A percentile compares a stretch with the other conserved stretches of the same genome.
These are phyloP conservation scores for Coniferiporia weirii DNA, from an alignment of 1,284 basidiomycete species.

Conservation along the genomic window DNA sequence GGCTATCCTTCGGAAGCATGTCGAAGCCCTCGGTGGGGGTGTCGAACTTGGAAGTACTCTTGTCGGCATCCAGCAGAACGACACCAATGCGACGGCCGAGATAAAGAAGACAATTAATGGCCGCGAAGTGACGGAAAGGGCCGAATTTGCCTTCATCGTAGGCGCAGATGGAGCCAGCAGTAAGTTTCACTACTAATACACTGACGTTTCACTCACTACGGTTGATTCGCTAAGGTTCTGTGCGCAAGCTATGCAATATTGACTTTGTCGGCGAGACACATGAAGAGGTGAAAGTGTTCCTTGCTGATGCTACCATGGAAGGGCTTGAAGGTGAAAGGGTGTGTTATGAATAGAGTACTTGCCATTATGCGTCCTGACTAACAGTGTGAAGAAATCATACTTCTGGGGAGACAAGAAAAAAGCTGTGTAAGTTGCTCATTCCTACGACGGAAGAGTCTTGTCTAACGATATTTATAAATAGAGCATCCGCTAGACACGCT, in stretches of 20 bases:
- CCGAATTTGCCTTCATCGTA: conserved; percentile 22
- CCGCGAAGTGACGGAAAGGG: background rate
- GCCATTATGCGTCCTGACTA: too few relatives aligned
- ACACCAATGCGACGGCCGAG: conserved; percentile 4
- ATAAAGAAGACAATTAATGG: background rate
- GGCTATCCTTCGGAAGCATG: conserved; percentile 14
- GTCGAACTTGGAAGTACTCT: conserved; percentile 15
- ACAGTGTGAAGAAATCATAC: conserved; percentile 17
- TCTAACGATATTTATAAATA: background rate
- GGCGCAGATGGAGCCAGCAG: conserved; percentile 36
- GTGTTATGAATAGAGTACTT: background rate
- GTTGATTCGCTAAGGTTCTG: conserved; percentile 21
- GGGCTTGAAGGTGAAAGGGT: conserved; percentile 29
- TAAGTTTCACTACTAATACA: conserved; percentile 11
- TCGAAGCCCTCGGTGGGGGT: conserved; percentile 12
- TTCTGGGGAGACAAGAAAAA: conserved; percentile 29
- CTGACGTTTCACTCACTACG: background rate
- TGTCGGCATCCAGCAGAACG: conserved; percentile 7
- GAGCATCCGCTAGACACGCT: background rate
- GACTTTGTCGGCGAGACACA: conserved; percentile 41
- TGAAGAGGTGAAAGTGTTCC: conserved; percentile 26
- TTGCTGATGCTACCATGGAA: conserved; percentile 38
- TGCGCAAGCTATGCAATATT: conserved; percentile 36
- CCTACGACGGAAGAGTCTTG: background rate
- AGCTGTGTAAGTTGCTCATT: background rate